A percentile compares a stretch with the other conserved stretches of the same genome.
Conservation (phyloP, 2,329 filamentous ascomycete species). For the Monilinia aucupariae region DNA sequence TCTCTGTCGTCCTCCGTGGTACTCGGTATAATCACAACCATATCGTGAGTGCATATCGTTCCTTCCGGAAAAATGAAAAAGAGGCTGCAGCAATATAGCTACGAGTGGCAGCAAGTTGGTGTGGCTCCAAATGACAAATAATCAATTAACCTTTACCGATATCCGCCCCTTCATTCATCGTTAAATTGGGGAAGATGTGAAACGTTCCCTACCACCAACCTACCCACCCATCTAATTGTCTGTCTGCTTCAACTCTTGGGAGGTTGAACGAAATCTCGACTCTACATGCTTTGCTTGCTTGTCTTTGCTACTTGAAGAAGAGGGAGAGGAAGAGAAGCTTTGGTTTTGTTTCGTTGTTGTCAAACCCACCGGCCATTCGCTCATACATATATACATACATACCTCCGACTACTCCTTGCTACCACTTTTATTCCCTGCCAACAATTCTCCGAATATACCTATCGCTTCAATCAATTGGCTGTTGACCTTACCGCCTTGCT, state of each 20-base stretch:
- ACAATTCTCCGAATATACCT: not conserved
- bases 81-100: too few relatives aligned
- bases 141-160: too few relatives aligned
- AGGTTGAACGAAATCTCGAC: constrained; percentile 1
- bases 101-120: too few relatives aligned
- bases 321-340: not conserved
- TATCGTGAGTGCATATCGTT: too few relatives aligned
- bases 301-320: not conserved
- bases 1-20: too few relatives aligned
- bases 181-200: not conserved
- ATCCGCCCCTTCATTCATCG: constrained; percentile 7
- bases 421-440: not conserved
- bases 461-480: constrained; percentile 2
- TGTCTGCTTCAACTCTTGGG: not conserved
- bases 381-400: not conserved
- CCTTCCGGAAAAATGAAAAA: too few relatives aligned
- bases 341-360: too few relatives aligned
- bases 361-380: not conserved
- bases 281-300: constrained; percentile 4
- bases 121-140: too few relatives aligned
- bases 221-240: not conserved
- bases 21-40: too few relatives aligned
- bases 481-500: constrained; percentile 3
- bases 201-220: not conserved
- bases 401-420: not conserved